phyloP scores from a whole-genome alignment of 139 green algal species.

The Tetraselmis striata region DNA sequence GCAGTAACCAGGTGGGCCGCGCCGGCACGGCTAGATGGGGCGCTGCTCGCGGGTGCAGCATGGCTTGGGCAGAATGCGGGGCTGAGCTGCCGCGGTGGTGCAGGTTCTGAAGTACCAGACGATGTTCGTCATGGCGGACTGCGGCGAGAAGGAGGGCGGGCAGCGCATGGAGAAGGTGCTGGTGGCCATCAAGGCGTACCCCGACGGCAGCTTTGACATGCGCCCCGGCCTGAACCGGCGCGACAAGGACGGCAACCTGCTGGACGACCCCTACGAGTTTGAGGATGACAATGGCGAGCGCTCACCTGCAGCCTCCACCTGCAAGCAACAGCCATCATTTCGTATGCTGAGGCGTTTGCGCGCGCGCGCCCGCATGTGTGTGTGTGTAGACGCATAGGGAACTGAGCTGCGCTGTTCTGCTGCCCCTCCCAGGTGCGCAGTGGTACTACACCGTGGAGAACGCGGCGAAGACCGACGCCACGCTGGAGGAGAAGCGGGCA shows the following conservation, averaged over 20 bases:
- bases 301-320: too few species aligned
- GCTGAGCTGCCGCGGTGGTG: too few species aligned
- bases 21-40: too few species aligned
- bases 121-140: constrained; percentile 58
- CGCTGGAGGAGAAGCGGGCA: constrained; percentile 25
- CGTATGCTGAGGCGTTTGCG: too few species aligned
- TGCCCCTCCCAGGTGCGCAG: constrained; percentile 41
- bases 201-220: constrained; percentile 57
- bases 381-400: too few species aligned
- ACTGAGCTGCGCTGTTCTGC: too few species aligned
- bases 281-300: constrained; percentile 49
- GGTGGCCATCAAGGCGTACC: constrained; percentile 37
- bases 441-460: constrained; percentile 51
- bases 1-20: constrained; percentile 17
- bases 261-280: constrained; percentile 43
- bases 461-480: constrained; percentile 21
- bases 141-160: constrained; percentile 21
- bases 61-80: neutral
- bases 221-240: constrained; percentile 39
- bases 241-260: neutral
- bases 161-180: constrained; percentile 28
- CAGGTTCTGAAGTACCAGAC: constrained; percentile 50
- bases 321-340: too few species aligned
- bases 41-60: neutral
- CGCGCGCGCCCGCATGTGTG: too few species aligned